Conservation (phyloP, 1,284 basidiomycete genomes). For the Phellinidium pouzarii region DNA sequence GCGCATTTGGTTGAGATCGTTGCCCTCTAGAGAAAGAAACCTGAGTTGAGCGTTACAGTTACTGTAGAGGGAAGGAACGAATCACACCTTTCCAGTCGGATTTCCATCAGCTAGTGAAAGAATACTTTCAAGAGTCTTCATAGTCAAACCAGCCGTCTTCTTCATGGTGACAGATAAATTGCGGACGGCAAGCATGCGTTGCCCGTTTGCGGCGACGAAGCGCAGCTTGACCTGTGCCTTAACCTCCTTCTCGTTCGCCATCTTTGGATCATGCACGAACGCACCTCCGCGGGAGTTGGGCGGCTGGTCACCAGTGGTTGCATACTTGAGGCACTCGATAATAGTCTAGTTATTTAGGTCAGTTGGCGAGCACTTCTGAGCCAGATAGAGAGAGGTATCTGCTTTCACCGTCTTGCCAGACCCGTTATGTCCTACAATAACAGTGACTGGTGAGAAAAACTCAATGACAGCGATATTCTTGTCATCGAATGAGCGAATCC, state of each 20-base stretch:
- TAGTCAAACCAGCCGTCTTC: constrained; percentile 81
- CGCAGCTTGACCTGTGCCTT: constrained; percentile 96
- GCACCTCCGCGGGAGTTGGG: constrained; percentile 97
- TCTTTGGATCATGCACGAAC: constrained; percentile 97
- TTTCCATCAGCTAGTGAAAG: constrained; percentile 70
- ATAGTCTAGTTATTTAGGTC: constrained; percentile 52
- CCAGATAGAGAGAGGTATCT: not conserved
- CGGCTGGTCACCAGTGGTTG: constrained; percentile 95
- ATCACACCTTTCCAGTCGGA: constrained; percentile 65
- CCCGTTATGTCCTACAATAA: constrained; percentile 98
- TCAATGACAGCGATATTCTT: constrained; percentile 93
- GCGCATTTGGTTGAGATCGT: constrained; percentile 94
- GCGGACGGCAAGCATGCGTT: constrained; percentile 87
- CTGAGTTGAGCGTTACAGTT: not conserved
- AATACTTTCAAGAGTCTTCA: constrained; percentile 97
- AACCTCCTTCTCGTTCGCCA: constrained; percentile 97
- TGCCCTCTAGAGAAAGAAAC: constrained; percentile 54
- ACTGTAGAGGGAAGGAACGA: not conserved
- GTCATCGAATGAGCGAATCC: constrained; percentile 91
- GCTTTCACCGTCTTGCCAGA: constrained; percentile 83
- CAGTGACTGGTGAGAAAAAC: constrained; percentile 96
- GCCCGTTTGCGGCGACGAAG: constrained; percentile 84
- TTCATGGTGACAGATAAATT: constrained; percentile 92
- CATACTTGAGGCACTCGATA: constrained; percentile 99
- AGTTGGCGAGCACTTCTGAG: not conserved